phyloP scores from a whole-genome alignment of 352 stramenopile species.

The Globisporangium nodosum region DNA sequence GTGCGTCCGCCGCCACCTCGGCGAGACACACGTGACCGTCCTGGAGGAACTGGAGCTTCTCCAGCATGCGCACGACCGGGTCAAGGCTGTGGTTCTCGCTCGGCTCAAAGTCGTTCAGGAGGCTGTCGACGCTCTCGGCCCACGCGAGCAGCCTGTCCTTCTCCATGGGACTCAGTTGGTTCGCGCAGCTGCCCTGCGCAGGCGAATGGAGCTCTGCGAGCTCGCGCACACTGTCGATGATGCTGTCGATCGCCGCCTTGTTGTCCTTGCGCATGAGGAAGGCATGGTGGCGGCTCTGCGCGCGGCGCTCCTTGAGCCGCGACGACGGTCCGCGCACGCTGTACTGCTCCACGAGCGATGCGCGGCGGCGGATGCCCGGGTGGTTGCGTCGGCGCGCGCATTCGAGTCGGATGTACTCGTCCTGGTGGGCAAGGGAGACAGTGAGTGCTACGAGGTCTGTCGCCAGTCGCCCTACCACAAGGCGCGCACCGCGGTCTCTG shows the following conservation, averaged over 20 bases:
- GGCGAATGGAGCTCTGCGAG: slow-evolving; percentile 20
- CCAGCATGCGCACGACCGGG: slow-evolving; percentile 38
- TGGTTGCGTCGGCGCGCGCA: slow-evolving; percentile 46
- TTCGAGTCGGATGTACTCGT: slow-evolving; percentile 55
- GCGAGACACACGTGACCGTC: slow-evolving; percentile 51
- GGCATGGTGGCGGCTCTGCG: slow-evolving; percentile 37
- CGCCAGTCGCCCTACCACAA: background rate
- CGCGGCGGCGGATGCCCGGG: slow-evolving; percentile 25
- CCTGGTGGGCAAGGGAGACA: slow-evolving; percentile 14
- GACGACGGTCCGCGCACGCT: slow-evolving; percentile 27
- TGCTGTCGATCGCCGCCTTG: slow-evolving; percentile 28
- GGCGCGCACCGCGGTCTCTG: slow-evolving; percentile 26
- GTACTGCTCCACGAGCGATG: slow-evolving; percentile 46
- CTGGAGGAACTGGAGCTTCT: slow-evolving; percentile 50
- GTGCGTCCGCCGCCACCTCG: slow-evolving; percentile 41
- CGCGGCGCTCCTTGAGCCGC: slow-evolving; percentile 36
- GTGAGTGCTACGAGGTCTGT: background rate
- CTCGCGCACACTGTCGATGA: slow-evolving; percentile 35
- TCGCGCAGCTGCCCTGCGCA: background rate
- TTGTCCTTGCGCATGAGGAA: slow-evolving; percentile 55
- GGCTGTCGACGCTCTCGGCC: slow-evolving; percentile 26
- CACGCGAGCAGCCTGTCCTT: slow-evolving; percentile 37
- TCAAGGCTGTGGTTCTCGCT: slow-evolving; percentile 40
- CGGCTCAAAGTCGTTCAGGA: slow-evolving; percentile 40
- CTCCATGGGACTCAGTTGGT: slow-evolving; percentile 42